phyloP scores from a whole-genome alignment of 2,329 filamentous ascomycete genomes.

The Trichoderma brevicompactum region DNA sequence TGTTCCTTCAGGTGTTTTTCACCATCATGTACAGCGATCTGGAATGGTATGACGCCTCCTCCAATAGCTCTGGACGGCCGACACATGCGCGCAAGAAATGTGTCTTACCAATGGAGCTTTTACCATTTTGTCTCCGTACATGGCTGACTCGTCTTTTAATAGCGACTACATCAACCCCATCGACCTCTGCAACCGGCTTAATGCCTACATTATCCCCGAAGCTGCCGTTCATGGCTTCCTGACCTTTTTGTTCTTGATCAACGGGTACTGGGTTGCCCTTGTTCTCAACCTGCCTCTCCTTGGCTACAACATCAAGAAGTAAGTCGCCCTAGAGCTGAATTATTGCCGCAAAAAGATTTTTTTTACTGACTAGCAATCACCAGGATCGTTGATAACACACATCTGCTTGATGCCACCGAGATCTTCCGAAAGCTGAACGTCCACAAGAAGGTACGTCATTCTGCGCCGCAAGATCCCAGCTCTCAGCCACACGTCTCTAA shows the following conservation, averaged over 20 bases:
- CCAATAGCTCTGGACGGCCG: background rate
- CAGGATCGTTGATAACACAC: conserved; percentile 96
- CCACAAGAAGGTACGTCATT: conserved; percentile 82
- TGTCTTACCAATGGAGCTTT: conserved; percentile 28
- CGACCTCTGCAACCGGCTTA: conserved; percentile 99
- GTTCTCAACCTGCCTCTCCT: conserved; percentile 90
- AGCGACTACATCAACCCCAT: conserved; percentile 99
- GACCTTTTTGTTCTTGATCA: conserved; percentile 94
- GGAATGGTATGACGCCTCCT: conserved; percentile 76
- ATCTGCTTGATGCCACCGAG: conserved; percentile 95
- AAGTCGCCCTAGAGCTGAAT: conserved; percentile 47
- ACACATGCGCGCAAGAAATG: conserved; percentile 10
- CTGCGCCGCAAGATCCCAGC: background rate
- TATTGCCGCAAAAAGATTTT: background rate
- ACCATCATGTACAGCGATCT: conserved; percentile 99
- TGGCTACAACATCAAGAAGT: conserved; percentile 98
- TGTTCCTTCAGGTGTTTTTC: conserved; percentile 99
- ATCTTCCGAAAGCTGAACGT: conserved; percentile 99
- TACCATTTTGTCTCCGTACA: background rate
- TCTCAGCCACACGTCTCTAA: conserved; percentile 32
- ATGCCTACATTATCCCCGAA: conserved; percentile 99
- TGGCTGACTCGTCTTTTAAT: conserved; percentile 16
- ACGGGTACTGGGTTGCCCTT: conserved; percentile 96
- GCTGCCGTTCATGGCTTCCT: conserved; percentile 96
- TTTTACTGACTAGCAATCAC: conserved; percentile 33